Conservation (phyloP, 208 protist genomes). For the Trypanosoma melophagium region DNA sequence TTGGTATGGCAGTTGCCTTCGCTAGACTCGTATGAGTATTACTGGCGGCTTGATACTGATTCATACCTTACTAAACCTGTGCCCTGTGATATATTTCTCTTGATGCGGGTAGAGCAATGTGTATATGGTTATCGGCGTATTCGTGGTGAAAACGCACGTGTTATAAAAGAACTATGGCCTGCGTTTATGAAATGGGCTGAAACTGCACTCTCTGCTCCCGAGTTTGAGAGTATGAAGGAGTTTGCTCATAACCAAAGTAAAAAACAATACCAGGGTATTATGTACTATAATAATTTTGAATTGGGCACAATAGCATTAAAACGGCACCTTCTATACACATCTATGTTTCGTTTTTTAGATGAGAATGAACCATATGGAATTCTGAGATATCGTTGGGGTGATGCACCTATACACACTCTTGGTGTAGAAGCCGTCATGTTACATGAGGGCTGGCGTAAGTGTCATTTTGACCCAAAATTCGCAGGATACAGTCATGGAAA, state of each 20-base stretch:
- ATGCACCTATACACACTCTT: constrained; percentile 38
- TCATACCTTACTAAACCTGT: constrained; percentile 33
- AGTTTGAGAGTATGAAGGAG: background rate
- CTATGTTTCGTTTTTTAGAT: constrained; percentile 30
- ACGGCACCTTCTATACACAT: constrained; percentile 20
- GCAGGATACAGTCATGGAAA: constrained; percentile 12
- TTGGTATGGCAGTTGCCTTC: constrained; percentile 39
- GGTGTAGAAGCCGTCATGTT: constrained; percentile 28
- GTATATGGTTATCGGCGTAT: constrained; percentile 31
- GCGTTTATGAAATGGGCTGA: constrained; percentile 16
- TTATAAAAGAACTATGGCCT: constrained; percentile 12
- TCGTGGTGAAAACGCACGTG: background rate
- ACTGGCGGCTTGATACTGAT: constrained; percentile 50
- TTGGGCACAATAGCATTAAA: constrained; percentile 31
- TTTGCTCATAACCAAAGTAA: constrained; percentile 4
- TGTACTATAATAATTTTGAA: constrained; percentile 51
- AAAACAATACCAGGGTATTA: constrained; percentile 19
- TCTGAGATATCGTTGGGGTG: constrained; percentile 37
- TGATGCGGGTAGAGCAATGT: constrained; percentile 29
- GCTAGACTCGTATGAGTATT: constrained; percentile 47
- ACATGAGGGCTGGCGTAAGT: constrained; percentile 8
- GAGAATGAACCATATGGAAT: constrained; percentile 29
- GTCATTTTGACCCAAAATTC: constrained; percentile 11
- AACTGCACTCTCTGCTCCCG: background rate
- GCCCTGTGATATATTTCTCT: constrained; percentile 32